phyloP scores from a whole-genome alignment of 352 stramenopile species.

The Phytopythium chamaehyphon region DNA sequence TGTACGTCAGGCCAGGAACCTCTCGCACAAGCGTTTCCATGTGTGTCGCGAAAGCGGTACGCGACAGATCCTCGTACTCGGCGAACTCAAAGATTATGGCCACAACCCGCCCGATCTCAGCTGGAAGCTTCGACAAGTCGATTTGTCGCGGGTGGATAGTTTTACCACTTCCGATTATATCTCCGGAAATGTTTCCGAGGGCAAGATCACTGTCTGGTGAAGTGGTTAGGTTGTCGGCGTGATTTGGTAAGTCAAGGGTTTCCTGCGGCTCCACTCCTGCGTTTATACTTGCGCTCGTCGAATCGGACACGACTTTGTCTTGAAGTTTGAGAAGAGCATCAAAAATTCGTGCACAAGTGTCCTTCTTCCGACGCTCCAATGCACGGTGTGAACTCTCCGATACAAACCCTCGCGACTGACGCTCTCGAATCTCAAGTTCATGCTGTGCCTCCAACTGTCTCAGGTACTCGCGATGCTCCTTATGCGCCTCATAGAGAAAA shows the following conservation, averaged over 20 bases:
- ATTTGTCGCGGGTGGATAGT: slow-evolving; percentile 31
- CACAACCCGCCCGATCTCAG: slow-evolving; percentile 49
- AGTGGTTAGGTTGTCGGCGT: no score
- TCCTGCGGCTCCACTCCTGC: no score
- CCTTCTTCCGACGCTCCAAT: slow-evolving; percentile 49
- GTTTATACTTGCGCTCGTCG: background rate
- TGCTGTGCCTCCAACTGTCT: slow-evolving; percentile 41
- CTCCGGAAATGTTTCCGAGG: no score
- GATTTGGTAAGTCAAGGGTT: no score
- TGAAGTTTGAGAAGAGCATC: slow-evolving; percentile 22
- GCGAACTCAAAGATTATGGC: slow-evolving; percentile 67
- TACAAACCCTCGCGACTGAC: slow-evolving; percentile 46
- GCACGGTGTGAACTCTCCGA: slow-evolving; percentile 52
- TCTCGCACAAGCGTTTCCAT: slow-evolving; percentile 69
- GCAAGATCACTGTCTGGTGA: no score
- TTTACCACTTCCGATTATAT: background rate
- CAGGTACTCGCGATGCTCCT: slow-evolving; percentile 59
- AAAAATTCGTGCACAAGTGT: slow-evolving; percentile 60
- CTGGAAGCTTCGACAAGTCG: slow-evolving; percentile 36
- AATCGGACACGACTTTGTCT: background rate
- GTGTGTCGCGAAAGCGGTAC: slow-evolving; percentile 30
- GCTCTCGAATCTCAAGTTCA: slow-evolving; percentile 35
- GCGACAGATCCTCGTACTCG: slow-evolving; percentile 37
- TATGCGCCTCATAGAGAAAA: slow-evolving; percentile 64
- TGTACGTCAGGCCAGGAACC: slow-evolving; percentile 62